Percentiles rank a stretch among this genome's conserved stretches.
Evolutionary conservation across 192 early-diverging fungal genomes (phyloP).

Genomic region (Blastocladiella britannica): DNA sequence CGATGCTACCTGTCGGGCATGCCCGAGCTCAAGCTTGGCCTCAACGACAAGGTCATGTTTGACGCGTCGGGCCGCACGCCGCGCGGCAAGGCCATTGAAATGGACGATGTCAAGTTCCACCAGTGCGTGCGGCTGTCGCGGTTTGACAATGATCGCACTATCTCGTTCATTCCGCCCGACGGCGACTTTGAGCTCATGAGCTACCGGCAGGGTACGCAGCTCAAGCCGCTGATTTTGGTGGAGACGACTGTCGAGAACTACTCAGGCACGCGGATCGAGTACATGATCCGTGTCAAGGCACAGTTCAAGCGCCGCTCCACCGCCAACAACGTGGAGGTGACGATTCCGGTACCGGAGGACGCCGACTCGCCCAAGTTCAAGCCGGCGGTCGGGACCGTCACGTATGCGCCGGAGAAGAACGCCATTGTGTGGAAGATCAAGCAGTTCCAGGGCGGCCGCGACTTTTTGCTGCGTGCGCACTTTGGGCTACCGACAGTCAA

Average conservation of each 20-base stretch:
- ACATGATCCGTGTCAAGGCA: conserved; percentile 87
- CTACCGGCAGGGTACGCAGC: conserved; percentile 61
- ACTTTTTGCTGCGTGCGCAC: conserved; percentile 73
- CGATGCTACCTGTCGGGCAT: conserved; percentile 66
- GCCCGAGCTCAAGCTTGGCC: conserved; percentile 62
- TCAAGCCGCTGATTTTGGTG: conserved; percentile 69
- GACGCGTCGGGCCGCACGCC: conserved; percentile 61
- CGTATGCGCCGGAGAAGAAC: conserved; percentile 83
- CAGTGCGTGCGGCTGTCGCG: conserved; percentile 72
- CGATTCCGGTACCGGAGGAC: conserved; percentile 94
- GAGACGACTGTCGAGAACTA: conserved; percentile 70
- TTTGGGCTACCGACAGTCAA: conserved; percentile 70
- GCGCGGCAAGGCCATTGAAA: conserved; percentile 63
- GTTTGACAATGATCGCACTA: conserved; percentile 74
- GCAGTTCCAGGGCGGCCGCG: conserved; percentile 94
- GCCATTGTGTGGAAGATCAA: conserved; percentile 96
- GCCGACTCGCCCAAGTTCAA: conserved; percentile 93
- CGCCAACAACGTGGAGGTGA: conserved; percentile 94
- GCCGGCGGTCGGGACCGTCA: conserved; percentile 55
- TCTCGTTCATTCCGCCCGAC: conserved; percentile 74
- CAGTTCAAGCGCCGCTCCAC: conserved; percentile 95
- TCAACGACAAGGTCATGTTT: conserved; percentile 85
- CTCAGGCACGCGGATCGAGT: conserved; percentile 81
- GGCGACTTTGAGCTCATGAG: conserved; percentile 84
- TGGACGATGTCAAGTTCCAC: conserved; percentile 81